phyloP scores from a whole-genome alignment of 345 rosid genomes.

The Carallia brachiata region DNA sequence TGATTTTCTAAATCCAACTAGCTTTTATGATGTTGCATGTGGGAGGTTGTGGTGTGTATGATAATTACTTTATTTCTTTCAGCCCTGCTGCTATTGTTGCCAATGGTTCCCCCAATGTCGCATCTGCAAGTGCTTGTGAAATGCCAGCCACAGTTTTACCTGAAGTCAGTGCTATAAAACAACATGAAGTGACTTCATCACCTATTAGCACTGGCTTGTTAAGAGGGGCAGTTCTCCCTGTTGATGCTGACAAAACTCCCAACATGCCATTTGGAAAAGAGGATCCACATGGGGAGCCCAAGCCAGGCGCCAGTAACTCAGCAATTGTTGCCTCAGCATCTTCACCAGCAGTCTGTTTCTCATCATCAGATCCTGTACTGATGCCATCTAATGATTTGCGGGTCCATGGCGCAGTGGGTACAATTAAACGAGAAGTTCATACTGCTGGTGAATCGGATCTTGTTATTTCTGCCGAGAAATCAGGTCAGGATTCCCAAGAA shows the following conservation, averaged over 20 bases:
- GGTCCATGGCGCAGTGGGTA: conserved; percentile 37
- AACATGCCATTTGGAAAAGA: conserved; percentile 43
- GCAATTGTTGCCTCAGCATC: conserved; percentile 41
- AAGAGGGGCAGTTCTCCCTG: conserved; percentile 29
- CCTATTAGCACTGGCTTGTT: conserved; percentile 33
- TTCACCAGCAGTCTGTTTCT: conserved; percentile 52
- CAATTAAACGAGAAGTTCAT: conserved; percentile 46
- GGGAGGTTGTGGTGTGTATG: conserved; percentile 3
- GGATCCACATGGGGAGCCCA: conserved; percentile 33
- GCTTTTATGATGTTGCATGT: conserved; percentile 11
- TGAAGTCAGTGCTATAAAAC: conserved; percentile 33
- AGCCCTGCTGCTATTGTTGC: conserved; percentile 43
- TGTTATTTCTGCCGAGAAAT: conserved; percentile 39
- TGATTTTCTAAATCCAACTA: not conserved
- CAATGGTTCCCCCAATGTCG: conserved; percentile 46
- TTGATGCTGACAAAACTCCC: conserved; percentile 38
- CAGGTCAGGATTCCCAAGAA: conserved; percentile 34
- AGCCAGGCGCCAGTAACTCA: conserved; percentile 33
- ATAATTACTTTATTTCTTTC: conserved; percentile 22
- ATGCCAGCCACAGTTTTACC: conserved; percentile 21
- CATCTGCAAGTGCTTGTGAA: conserved; percentile 30
- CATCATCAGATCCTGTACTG: conserved; percentile 62
- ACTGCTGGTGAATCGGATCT: conserved; percentile 42
- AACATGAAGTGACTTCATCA: conserved; percentile 40
- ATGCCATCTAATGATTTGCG: conserved; percentile 46